These are phyloP conservation scores for Hypocrella siamensis DNA, from an alignment of 2,329 filamentous ascomycete genomes.

Conservation along the genomic window DNA sequence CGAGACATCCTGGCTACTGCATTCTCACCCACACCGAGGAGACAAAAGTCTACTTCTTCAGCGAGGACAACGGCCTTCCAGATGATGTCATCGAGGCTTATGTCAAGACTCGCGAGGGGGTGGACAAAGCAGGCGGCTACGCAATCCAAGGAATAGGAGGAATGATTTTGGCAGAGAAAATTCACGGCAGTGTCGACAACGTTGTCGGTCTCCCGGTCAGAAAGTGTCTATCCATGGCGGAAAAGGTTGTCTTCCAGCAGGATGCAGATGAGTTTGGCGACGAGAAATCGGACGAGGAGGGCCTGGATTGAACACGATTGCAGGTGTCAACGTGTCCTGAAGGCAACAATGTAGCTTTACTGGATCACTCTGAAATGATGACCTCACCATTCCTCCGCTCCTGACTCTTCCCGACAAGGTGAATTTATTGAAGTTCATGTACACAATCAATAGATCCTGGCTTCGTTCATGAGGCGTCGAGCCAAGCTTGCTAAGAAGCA, in stretches of 20 bases:
- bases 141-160: conserved; percentile 81
- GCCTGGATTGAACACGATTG: conserved; percentile 1
- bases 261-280: conserved; percentile 43
- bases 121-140: conserved; percentile 92
- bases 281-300: conserved; percentile 26
- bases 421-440: too few species aligned
- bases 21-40: conserved; percentile 74
- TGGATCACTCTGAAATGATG: too few species aligned
- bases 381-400: too few species aligned
- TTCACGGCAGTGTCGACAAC: conserved; percentile 86
- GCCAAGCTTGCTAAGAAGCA: too few species aligned
- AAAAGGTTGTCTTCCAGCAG: conserved; percentile 70
- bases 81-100: conserved; percentile 75
- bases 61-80: conserved; percentile 35
- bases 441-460: too few species aligned
- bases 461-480: too few species aligned
- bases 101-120: conserved; percentile 75
- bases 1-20: conserved; percentile 71
- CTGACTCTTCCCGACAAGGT: too few species aligned
- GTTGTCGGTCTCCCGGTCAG: conserved; percentile 82
- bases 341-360: too few species aligned
- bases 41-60: conserved; percentile 78
- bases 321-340: too few species aligned
- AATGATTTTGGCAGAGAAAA: conserved; percentile 72
- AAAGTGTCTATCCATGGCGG: conserved; percentile 63